Percentiles rank a stretch among this genome's conserved stretches.
Evolutionary conservation across 208 protist genomes (phyloP).

Genomic region (Leishmania turanica): DNA sequence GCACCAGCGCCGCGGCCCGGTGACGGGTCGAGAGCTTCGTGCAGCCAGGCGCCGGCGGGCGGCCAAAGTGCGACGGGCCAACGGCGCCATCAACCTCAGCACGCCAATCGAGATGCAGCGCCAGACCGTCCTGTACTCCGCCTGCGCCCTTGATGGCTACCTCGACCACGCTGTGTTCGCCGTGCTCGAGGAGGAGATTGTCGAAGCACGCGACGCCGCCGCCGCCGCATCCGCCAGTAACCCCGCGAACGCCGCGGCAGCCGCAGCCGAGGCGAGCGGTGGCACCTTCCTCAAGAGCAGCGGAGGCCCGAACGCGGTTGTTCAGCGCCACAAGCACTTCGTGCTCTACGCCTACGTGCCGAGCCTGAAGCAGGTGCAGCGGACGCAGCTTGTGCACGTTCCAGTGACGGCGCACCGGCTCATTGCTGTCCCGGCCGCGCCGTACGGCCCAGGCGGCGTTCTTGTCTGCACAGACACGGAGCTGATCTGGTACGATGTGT

Average conservation of each 20-base stretch:
- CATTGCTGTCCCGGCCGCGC: slow-evolving; percentile 86
- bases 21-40: slow-evolving; percentile 20
- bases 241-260: slow-evolving; percentile 6
- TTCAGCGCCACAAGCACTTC: slow-evolving; percentile 68
- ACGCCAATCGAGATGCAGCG: slow-evolving; percentile 71
- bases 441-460: slow-evolving; percentile 95
- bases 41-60: slow-evolving; percentile 26
- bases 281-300: slow-evolving; percentile 38
- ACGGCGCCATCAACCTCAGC: slow-evolving; percentile 64
- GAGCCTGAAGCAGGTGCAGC: slow-evolving; percentile 98
- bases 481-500: slow-evolving; percentile 94
- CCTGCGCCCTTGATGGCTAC: slow-evolving; percentile 75
- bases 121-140: slow-evolving; percentile 71
- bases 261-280: slow-evolving; percentile 9
- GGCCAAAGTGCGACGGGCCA: slow-evolving; percentile 18
- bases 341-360: slow-evolving; percentile 98
- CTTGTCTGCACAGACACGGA: slow-evolving; percentile 96
- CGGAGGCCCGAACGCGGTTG: not conserved
- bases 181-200: slow-evolving; percentile 76
- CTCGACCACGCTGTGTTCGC: slow-evolving; percentile 65
- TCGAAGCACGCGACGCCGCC: slow-evolving; percentile 37
- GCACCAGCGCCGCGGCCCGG: slow-evolving; percentile 9
- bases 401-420: slow-evolving; percentile 91
- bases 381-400: slow-evolving; percentile 94
- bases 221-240: not conserved